Base-by-base conservation (phyloP, 495 filamentous ascomycete genomes). In the Penicillium flavigenum region DNA sequence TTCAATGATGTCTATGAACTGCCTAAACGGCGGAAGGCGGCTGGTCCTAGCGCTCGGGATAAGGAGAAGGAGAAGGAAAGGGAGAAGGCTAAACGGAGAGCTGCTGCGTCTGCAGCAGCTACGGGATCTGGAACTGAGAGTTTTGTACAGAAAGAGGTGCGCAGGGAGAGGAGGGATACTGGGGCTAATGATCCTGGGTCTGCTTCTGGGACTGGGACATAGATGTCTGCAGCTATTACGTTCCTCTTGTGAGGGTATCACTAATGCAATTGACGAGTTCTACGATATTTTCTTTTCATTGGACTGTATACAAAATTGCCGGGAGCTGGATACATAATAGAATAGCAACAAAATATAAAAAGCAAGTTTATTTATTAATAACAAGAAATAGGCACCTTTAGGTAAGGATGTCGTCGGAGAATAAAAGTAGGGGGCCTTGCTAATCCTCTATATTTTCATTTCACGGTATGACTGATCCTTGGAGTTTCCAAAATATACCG, bases 1-100 rank as follows among this genome's bases (percentile, higher is more conserved):
- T 99, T 99, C 69, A 99, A 99, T 71, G 92, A 97, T 71, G 90
- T 96, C 8, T 97, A 97, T 73, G 80, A 88, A 70, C 88, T 89
- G 4, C 81, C 83, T 44, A 80, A 84, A 56, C 78, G 84, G 71
- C 81, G 86, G 69, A 70, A 76, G 42, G 61, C 67, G 12, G 39
- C 62, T 44, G 63, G 59, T 11, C 54, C 48, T 1, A 72, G 57
- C 48, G 56, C 67, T 34, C 58, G 76, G 39, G 72, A 80, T 43
- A 73, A 69, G 39, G 74, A 78, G 41, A 65, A 64, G 54, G 71
- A 70, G 38, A 60, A 48, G 36, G 65, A 68, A 34, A 47, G 53
- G 3, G 63, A 59, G n/a, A 69, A 67, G 44, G 66, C 66, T 7
- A 75, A 67, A 49, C 62, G 68, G 14, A 70, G 59, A 24, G 65